A percentile compares a stretch with the other conserved stretches of the same genome.
Conservation (phyloP, 345 rosid genomes). For the Hypericum perforatum region DNA sequence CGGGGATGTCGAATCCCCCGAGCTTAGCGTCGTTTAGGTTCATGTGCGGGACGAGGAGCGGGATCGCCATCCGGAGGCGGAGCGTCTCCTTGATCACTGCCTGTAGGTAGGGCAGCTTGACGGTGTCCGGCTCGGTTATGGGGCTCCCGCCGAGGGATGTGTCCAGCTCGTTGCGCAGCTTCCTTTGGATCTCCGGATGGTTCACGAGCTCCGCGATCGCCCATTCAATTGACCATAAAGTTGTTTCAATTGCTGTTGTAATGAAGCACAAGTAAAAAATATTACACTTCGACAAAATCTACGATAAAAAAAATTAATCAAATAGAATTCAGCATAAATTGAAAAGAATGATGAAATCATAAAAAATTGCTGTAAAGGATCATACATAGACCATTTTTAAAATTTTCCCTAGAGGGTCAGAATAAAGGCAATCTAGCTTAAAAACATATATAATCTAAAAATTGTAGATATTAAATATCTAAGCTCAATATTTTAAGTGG, state of each 20-base stretch:
- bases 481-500: too few relatives aligned
- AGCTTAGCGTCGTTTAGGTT: constrained; percentile 93
- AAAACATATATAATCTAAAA: too few relatives aligned
- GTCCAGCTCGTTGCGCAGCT: constrained; percentile 71
- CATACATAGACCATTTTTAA: too few relatives aligned
- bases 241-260: constrained; percentile 84
- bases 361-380: too few relatives aligned
- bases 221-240: constrained; percentile 96
- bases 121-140: constrained; percentile 75
- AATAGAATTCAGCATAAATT: too few relatives aligned
- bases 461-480: too few relatives aligned
- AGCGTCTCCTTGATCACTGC: constrained; percentile 94
- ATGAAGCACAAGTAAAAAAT: neutral
- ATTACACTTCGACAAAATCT: neutral
- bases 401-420: too few relatives aligned
- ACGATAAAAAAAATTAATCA: neutral
- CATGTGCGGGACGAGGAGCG: constrained; percentile 97
- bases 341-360: too few relatives aligned
- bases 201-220: constrained; percentile 89
- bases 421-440: too few relatives aligned
- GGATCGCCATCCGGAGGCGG: constrained; percentile 87
- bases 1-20: constrained; percentile 72
- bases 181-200: constrained; percentile 74
- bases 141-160: constrained; percentile 61
- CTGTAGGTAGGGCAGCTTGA: constrained; percentile 79